Conservation (phyloP, 768 basidiomycete genomes). For the Suillus discolor region DNA sequence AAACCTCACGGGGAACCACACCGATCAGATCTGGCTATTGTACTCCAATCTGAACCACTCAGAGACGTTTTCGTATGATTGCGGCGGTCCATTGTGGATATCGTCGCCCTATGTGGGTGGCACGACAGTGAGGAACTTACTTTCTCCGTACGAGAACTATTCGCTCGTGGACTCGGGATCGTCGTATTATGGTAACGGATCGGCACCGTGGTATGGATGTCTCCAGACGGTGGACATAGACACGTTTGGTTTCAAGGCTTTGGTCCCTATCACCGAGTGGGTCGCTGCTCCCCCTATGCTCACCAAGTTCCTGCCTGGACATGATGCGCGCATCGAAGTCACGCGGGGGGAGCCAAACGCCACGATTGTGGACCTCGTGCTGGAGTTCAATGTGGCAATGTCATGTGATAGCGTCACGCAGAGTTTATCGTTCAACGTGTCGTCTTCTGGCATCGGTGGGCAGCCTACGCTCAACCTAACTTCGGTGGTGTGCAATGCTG, state of each 20-base stretch:
- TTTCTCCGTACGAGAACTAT: conserved; percentile 84
- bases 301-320: conserved; percentile 82
- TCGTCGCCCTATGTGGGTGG: conserved; percentile 72
- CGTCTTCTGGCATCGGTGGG: conserved; percentile 63
- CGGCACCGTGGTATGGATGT: conserved; percentile 76
- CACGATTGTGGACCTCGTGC: conserved; percentile 58
- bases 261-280: conserved; percentile 75
- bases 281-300: conserved; percentile 68
- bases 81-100: conserved; percentile 65
- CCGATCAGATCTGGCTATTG: conserved; percentile 79
- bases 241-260: conserved; percentile 78
- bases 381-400: conserved; percentile 85
- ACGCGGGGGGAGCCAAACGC: conserved; percentile 45
- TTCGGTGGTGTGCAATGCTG: conserved; percentile 45
- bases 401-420: conserved; percentile 66
- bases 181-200: conserved; percentile 59
- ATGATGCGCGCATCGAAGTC: conserved; percentile 73
- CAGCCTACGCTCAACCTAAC: conserved; percentile 53
- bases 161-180: conserved; percentile 65
- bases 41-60: conserved; percentile 87
- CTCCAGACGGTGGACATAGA: conserved; percentile 64
- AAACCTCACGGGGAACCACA: conserved; percentile 57
- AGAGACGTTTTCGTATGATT: conserved; percentile 62
- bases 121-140: conserved; percentile 68
- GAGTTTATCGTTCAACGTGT: conserved; percentile 67